Percentiles rank a stretch among this genome's conserved stretches.
These are phyloP conservation scores for Diaporthe longicolla DNA, from an alignment of 2,329 filamentous ascomycete species.

Conservation along the genomic window DNA sequence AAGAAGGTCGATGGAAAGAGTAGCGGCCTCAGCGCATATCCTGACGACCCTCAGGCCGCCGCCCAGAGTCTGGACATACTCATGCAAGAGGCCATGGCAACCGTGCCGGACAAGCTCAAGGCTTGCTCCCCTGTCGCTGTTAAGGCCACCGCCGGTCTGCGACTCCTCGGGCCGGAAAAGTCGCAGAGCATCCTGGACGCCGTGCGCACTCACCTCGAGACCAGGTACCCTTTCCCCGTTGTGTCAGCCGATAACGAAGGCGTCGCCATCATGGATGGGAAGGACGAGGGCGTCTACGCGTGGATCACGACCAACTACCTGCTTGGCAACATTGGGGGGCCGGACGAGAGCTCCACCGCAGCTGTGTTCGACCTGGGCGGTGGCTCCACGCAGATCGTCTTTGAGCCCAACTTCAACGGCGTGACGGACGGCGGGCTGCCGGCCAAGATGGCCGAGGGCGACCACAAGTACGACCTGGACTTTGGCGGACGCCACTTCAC, in stretches of 20 bases:
- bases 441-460: slow-evolving; percentile 85
- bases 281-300: slow-evolving; percentile 96
- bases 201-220: slow-evolving; percentile 87
- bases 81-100: slow-evolving; percentile 86
- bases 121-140: slow-evolving; percentile 96
- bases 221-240: slow-evolving; percentile 93
- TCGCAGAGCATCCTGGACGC: slow-evolving; percentile 88
- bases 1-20: slow-evolving; percentile 80
- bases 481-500: slow-evolving; percentile 94
- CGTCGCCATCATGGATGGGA: slow-evolving; percentile 97
- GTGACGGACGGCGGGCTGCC: slow-evolving; percentile 83
- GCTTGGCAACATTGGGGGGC: slow-evolving; percentile 94
- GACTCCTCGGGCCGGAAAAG: slow-evolving; percentile 85
- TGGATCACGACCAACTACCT: slow-evolving; percentile 99
- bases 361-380: slow-evolving; percentile 97
- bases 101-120: slow-evolving; percentile 90
- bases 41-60: slow-evolving; percentile 86
- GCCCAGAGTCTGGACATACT: slow-evolving; percentile 91
- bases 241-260: slow-evolving; percentile 88
- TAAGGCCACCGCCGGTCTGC: slow-evolving; percentile 95
- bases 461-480: slow-evolving; percentile 93
- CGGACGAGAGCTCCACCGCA: slow-evolving; percentile 90
- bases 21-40: slow-evolving; percentile 85
- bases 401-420: slow-evolving; percentile 91
- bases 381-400: slow-evolving; percentile 98